These are phyloP conservation scores for Mycothermus thermophilus DNA, from an alignment of 495 filamentous ascomycete species.

Conservation along the genomic window DNA sequence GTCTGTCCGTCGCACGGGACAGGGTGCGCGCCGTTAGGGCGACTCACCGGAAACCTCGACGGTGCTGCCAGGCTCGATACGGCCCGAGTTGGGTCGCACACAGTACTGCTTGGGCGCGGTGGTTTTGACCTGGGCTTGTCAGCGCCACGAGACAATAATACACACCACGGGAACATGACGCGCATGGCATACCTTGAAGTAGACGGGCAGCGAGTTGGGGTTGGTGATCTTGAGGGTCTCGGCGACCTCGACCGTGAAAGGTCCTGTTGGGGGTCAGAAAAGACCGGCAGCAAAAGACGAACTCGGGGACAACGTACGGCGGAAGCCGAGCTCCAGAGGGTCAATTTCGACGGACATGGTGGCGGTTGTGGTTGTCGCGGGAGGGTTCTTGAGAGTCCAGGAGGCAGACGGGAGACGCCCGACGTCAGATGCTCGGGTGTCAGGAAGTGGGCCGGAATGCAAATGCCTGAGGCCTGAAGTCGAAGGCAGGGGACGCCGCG, in stretches of 20 bases:
- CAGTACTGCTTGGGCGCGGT: conserved; percentile 99
- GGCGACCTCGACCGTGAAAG: conserved; percentile 82
- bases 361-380: conserved; percentile 7
- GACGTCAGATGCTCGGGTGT: too few species aligned
- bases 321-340: conserved; percentile 82
- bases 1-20: too few species aligned
- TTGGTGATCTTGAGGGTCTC: conserved; percentile 74
- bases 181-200: conserved; percentile 68
- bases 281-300: neutral
- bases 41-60: conserved; percentile 84
- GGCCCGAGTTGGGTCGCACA: conserved; percentile 91
- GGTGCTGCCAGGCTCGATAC: conserved; percentile 73
- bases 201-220: conserved; percentile 61
- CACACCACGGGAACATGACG: neutral
- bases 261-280: conserved; percentile 44
- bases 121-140: conserved; percentile 73
- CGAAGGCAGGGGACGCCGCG: too few species aligned
- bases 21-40: too few species aligned
- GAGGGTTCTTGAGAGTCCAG: neutral
- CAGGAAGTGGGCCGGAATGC: too few species aligned
- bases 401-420: neutral
- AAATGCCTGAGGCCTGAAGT: too few species aligned
- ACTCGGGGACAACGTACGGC: conserved; percentile 45
- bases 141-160: neutral
- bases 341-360: conserved; percentile 90